A percentile compares a stretch with the other conserved stretches of the same genome.
These are phyloP conservation scores for Citrus sp. DNA, from an alignment of 345 rosid genomes.

Conservation along the genomic window DNA sequence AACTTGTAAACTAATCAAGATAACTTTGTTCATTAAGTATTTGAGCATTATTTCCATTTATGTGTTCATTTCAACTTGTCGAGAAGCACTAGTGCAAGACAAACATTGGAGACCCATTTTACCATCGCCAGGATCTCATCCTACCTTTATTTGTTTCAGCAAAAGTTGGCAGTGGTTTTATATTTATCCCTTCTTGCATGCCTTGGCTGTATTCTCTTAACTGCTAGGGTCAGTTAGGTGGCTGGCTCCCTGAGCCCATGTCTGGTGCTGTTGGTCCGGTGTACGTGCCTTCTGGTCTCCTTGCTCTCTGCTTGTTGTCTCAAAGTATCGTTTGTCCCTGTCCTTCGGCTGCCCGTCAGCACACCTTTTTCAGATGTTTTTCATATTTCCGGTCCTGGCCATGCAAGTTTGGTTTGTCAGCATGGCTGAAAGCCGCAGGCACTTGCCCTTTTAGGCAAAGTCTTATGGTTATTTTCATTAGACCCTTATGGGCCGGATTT, in stretches of 20 bases:
- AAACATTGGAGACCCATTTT: not conserved
- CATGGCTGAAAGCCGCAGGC: not conserved
- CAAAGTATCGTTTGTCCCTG: not conserved
- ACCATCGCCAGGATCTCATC: not conserved
- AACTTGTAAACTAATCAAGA: not conserved
- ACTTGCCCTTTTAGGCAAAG: not conserved
- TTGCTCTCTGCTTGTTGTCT: not conserved
- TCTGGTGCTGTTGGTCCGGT: not conserved
- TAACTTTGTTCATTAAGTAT: not conserved
- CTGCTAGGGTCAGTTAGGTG: not conserved
- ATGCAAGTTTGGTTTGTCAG: not conserved
- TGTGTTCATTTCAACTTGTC: not conserved
- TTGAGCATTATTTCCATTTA: not conserved
- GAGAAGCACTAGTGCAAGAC: no score
- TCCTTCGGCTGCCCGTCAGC: not conserved
- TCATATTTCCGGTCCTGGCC: not conserved
- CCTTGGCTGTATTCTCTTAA: not conserved
- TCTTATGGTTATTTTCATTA: not conserved
- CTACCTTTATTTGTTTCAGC: not conserved
- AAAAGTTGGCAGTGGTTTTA: not conserved
- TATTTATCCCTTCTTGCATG: no score
- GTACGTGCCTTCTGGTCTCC: not conserved
- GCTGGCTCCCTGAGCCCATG: not conserved
- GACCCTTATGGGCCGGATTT: not conserved
- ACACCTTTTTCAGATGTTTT: not conserved